Evolutionary conservation across 1,139 yeast genomes (phyloP).

Genomic region (Wickerhamomyces sp.): DNA sequence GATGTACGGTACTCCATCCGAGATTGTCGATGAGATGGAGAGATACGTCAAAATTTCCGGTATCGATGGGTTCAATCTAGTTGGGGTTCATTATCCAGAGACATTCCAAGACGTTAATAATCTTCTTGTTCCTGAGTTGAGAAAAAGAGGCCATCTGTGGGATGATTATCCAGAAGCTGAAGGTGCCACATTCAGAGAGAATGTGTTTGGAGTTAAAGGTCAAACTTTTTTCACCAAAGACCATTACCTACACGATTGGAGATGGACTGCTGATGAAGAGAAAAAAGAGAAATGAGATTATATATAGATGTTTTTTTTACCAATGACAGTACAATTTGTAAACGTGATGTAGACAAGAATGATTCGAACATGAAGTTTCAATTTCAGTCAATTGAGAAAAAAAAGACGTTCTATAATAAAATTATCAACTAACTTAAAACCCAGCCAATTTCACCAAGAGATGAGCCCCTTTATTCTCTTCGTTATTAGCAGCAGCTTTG

Average conservation of each 20-base stretch:
- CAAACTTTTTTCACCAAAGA: slow-evolving; percentile 18
- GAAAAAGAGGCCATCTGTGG: slow-evolving; percentile 24
- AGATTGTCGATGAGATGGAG: slow-evolving; percentile 28
- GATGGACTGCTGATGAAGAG: no score
- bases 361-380: no score
- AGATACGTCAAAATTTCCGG: slow-evolving; percentile 28
- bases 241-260: slow-evolving; percentile 31
- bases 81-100: slow-evolving; percentile 25
- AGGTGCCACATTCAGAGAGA: slow-evolving; percentile 21
- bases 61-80: slow-evolving; percentile 29
- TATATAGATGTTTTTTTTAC: no score
- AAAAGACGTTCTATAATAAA: no score
- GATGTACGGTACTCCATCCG: slow-evolving; percentile 21
- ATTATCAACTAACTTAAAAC: no score
- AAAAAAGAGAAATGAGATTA: no score
- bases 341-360: no score
- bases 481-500: slow-evolving; percentile 31
- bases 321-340: no score
- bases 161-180: slow-evolving; percentile 24
- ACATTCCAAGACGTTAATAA: slow-evolving; percentile 27
- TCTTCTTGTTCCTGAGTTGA: slow-evolving; percentile 25
- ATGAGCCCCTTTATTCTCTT: slow-evolving; percentile 76
- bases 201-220: slow-evolving; percentile 20
- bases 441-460: slow-evolving; percentile 43
- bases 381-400: no score